phyloP scores from a whole-genome alignment of 2,329 filamentous ascomycete genomes.

The Alternaria ventricosa region DNA sequence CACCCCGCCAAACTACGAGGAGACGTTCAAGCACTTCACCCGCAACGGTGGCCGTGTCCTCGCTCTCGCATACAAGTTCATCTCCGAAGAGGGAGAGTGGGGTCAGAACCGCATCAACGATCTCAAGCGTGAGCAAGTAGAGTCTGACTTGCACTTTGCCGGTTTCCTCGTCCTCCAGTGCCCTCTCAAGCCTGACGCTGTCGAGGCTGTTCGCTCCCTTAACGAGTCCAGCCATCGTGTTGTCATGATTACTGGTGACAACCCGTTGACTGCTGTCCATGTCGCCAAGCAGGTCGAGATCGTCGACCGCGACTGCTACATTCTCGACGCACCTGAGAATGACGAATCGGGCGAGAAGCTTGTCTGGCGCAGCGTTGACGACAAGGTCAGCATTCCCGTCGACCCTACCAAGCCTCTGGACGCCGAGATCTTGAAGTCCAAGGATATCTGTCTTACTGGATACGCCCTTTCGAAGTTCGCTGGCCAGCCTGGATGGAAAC shows the following conservation, averaged over 20 bases:
- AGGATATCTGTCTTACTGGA: constrained; percentile 94
- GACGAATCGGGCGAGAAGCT: constrained; percentile 80
- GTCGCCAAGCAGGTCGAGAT: constrained; percentile 97
- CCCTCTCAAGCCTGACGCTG: constrained; percentile 94
- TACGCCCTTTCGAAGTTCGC: constrained; percentile 92
- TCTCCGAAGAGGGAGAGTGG: constrained; percentile 81
- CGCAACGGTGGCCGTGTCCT: constrained; percentile 93
- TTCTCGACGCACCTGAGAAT: constrained; percentile 92
- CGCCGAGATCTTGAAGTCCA: constrained; percentile 76
- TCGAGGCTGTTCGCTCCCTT: constrained; percentile 92
- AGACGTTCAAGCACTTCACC: constrained; percentile 98
- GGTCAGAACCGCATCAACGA: constrained; percentile 88
- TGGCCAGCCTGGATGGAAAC: constrained; percentile 75
- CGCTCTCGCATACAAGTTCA: constrained; percentile 90
- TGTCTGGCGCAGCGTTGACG: constrained; percentile 94
- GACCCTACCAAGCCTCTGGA: constrained; percentile 84
- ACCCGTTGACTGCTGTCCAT: constrained; percentile 93
- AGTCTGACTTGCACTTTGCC: constrained; percentile 83
- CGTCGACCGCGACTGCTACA: constrained; percentile 92
- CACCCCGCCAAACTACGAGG: constrained; percentile 87
- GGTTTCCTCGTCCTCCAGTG: constrained; percentile 96
- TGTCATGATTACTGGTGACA: constrained; percentile 99
- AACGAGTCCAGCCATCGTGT: constrained; percentile 99
- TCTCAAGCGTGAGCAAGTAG: constrained; percentile 89
- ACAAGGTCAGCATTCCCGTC: constrained; percentile 83